A percentile compares a stretch with the other conserved stretches of the same genome.
Conservation (phyloP, 805 yeast species). For the Hanseniaspora jakobsenii region DNA sequence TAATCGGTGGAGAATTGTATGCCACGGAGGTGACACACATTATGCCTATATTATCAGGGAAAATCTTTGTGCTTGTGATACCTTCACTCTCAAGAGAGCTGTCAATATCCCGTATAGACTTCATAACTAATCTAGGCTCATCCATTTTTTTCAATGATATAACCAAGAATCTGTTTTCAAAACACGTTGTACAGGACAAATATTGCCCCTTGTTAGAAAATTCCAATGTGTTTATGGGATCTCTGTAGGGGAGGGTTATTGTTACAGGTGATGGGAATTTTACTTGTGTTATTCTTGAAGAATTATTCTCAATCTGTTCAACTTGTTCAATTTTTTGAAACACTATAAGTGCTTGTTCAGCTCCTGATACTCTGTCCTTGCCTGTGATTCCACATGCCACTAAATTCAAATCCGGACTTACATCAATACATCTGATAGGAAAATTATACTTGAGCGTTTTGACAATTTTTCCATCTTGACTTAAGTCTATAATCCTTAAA, state of each 20-base stretch:
- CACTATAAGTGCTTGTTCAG: conserved; percentile 66
- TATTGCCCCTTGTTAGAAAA: conserved; percentile 64
- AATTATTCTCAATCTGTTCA: too few species aligned
- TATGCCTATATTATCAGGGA: conserved; percentile 47
- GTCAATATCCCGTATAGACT: conserved; percentile 50
- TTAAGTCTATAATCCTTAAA: conserved; percentile 51
- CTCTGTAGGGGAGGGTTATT: conserved; percentile 73
- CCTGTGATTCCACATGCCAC: conserved; percentile 79
- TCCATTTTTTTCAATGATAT: conserved; percentile 53
- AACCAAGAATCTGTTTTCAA: conserved; percentile 69
- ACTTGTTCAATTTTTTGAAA: conserved; percentile 34
- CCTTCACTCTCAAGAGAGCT: conserved; percentile 75
- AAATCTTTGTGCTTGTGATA: conserved; percentile 66
- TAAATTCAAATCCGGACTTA: conserved; percentile 50
- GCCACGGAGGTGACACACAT: conserved; percentile 52
- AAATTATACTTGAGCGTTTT: conserved; percentile 59
- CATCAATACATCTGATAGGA: conserved; percentile 67
- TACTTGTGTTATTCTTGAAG: conserved; percentile 33
- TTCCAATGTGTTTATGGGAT: conserved; percentile 63
- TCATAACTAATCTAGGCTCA: conserved; percentile 57
- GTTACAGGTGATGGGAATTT: conserved; percentile 37
- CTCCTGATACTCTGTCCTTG: conserved; percentile 51
- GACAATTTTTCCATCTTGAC: conserved; percentile 45
- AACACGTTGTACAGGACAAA: conserved; percentile 50
- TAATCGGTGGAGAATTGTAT: conserved; percentile 52